Conservation (phyloP, 2,329 filamentous ascomycete species). For the Myriangium duriaei region DNA sequence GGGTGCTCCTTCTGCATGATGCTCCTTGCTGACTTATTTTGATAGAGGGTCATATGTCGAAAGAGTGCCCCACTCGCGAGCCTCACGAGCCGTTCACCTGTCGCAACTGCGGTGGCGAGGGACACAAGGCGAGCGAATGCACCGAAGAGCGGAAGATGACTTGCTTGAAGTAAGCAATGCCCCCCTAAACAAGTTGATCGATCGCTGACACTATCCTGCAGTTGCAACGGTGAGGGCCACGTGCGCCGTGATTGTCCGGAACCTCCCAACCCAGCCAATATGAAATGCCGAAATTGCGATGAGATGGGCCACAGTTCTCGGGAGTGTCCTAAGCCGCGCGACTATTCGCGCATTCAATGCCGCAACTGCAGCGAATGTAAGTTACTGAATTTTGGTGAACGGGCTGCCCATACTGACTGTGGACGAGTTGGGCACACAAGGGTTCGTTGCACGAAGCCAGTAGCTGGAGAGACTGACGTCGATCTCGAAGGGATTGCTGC, state of each 20-base stretch:
- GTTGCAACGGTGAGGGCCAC: constrained; percentile 42
- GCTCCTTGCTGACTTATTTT: constrained; percentile 1
- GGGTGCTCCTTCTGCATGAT: neutral
- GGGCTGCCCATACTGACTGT: neutral
- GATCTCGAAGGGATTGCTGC: too few species aligned
- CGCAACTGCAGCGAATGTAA: constrained; percentile 31
- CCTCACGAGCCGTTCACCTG: constrained; percentile 18
- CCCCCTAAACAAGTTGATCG: neutral
- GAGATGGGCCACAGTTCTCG: constrained; percentile 45
- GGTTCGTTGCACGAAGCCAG: constrained; percentile 16
- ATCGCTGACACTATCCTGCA: constrained; percentile 15
- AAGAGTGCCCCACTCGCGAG: constrained; percentile 20
- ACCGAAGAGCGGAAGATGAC: constrained; percentile 21
- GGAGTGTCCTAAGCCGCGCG: constrained; percentile 51
- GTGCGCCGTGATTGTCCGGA: constrained; percentile 50
- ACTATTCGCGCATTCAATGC: constrained; percentile 36
- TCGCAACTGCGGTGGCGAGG: constrained; percentile 24
- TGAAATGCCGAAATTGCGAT: constrained; percentile 23
- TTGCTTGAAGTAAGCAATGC: constrained; percentile 23
- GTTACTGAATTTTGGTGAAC: neutral
- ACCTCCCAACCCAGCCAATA: constrained; percentile 27
- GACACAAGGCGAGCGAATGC: constrained; percentile 23
- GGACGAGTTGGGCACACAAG: constrained; percentile 10
- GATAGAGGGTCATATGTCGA: constrained; percentile 22
- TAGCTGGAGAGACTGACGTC: neutral